Percentiles rank a stretch among this genome's conserved stretches.
These are phyloP conservation scores for Boletus rex-veris DNA, from an alignment of 768 basidiomycete species.

Conservation along the genomic window DNA sequence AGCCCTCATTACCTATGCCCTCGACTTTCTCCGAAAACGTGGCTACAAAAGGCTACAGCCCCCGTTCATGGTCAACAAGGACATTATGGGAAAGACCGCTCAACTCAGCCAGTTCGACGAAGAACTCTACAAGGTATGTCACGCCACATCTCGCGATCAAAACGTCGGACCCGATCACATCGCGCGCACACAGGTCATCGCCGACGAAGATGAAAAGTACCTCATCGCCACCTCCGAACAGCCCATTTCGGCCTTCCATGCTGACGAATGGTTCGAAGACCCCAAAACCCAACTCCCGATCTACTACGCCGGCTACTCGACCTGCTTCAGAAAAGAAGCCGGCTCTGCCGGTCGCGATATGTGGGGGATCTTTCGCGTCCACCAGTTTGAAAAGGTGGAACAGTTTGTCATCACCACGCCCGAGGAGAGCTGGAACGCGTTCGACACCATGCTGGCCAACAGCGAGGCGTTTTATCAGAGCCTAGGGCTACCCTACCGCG, in stretches of 20 bases:
- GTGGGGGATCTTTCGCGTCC: slow-evolving; percentile 99
- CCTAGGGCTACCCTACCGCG: slow-evolving; percentile 85
- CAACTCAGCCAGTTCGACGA: slow-evolving; percentile 99
- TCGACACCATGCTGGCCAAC: slow-evolving; percentile 85
- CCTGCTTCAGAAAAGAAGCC: slow-evolving; percentile 99
- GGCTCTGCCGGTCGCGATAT: slow-evolving; percentile 96
- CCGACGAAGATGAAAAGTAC: slow-evolving; percentile 92
- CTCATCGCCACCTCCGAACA: slow-evolving; percentile 99
- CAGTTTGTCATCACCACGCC: slow-evolving; percentile 96
- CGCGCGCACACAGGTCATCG: slow-evolving; percentile 59
- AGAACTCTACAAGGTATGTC: slow-evolving; percentile 86
- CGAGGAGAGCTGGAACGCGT: slow-evolving; percentile 90
- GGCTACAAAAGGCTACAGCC: slow-evolving; percentile 94
- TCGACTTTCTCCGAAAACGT: slow-evolving; percentile 82
- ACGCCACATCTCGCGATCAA: neutral
- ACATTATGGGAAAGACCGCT: slow-evolving; percentile 95
- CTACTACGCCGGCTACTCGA: slow-evolving; percentile 83
- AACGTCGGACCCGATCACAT: neutral
- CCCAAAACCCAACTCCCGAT: slow-evolving; percentile 91
- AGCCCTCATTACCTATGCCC: slow-evolving; percentile 89
- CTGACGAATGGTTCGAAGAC: slow-evolving; percentile 96
- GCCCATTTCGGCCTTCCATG: slow-evolving; percentile 93
- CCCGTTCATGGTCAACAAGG: slow-evolving; percentile 98
- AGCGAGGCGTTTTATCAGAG: slow-evolving; percentile 97
- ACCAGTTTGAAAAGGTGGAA: slow-evolving; percentile 99